Evolutionary conservation across 2,329 filamentous ascomycete genomes (phyloP).

Genomic region (Monilinia polystroma): DNA sequence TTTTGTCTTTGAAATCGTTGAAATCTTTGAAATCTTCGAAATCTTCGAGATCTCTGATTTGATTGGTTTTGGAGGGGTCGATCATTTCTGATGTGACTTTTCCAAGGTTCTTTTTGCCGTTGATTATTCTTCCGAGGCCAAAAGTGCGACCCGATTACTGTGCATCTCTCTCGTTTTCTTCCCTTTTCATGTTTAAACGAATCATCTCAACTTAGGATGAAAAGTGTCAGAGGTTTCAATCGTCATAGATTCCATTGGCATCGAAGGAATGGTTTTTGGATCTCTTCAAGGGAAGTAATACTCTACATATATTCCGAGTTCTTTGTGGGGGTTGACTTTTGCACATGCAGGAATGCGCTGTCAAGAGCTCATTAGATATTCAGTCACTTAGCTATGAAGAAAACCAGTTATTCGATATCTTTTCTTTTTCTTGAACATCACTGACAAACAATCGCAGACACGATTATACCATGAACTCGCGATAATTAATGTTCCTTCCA

Average conservation of each 20-base stretch:
- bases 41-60: neutral
- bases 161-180: constrained; percentile 3
- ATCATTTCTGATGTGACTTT: neutral
- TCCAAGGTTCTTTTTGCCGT: neutral
- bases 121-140: constrained; percentile 15
- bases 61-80: constrained; percentile 15
- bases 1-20: neutral
- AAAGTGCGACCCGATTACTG: constrained; percentile 18
- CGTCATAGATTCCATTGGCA: constrained; percentile 7
- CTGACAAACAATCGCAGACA: constrained; percentile 33
- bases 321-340: constrained; percentile 29
- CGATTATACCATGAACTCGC: neutral
- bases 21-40: neutral
- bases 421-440: constrained; percentile 23
- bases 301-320: constrained; percentile 26
- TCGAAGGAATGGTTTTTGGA: constrained; percentile 11
- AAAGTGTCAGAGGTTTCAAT: neutral
- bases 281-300: constrained; percentile 16
- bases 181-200: constrained; percentile 19
- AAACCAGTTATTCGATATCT: constrained; percentile 25
- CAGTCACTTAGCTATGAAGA: constrained; percentile 22
- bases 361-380: constrained; percentile 31
- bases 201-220: constrained; percentile 4
- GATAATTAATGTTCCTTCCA: constrained; percentile 18
- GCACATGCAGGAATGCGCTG: constrained; percentile 37